Evolutionary conservation across 192 early-diverging fungal genomes (phyloP), one percentile per base, ranked within the genome.

Genomic region (Coemansia sp.): DNA sequence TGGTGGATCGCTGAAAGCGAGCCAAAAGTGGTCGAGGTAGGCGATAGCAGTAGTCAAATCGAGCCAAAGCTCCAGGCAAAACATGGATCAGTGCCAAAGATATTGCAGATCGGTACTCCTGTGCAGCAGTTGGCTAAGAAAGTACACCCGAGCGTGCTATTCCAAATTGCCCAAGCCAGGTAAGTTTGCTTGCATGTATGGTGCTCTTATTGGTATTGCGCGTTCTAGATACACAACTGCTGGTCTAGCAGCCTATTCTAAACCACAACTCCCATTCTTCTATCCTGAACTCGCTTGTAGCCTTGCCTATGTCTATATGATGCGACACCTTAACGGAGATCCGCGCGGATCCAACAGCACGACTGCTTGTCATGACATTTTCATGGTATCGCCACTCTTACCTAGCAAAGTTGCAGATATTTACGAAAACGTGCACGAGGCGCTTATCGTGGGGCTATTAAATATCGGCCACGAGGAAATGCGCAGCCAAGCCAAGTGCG

Each of bases 131-230:
- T 80, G 5, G 38, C 78, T 2, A 46, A 67, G 12, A 80, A 70
- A 29, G 81, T 84, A 18, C 81, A 84, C 38, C 81, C 81, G 12
- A 84, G 81, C 22, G 81, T 84, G 11, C 43, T 84, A 20, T 71
- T 77, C 33, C 81, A 84, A 68, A 74, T 84, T 12, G 59, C 59
- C 2, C 81, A 84, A 61, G 31, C 75, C 11, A 55, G 68, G 74
- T 64, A 75, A 65, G 73, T 47, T 11, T 8, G 20, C 22, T 52
- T 52, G 20, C 52, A 22, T 44, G n/a, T 41, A 41, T 47, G 20
- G 31, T 8, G 16, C 18, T 51, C 34, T 63, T 29, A 24, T 36
- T 5, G 34, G 15, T 44, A 36, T 43, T 36, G 5, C 2, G 33
- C 31, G 2, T 16, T 57, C 4, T n/a, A 33, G 10, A 9, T 22